A percentile compares a stretch with the other conserved stretches of the same genome.
Evolutionary conservation across 2,329 filamentous ascomycete genomes (phyloP).

Genomic region (Paraconiothyrium brasiliense): DNA sequence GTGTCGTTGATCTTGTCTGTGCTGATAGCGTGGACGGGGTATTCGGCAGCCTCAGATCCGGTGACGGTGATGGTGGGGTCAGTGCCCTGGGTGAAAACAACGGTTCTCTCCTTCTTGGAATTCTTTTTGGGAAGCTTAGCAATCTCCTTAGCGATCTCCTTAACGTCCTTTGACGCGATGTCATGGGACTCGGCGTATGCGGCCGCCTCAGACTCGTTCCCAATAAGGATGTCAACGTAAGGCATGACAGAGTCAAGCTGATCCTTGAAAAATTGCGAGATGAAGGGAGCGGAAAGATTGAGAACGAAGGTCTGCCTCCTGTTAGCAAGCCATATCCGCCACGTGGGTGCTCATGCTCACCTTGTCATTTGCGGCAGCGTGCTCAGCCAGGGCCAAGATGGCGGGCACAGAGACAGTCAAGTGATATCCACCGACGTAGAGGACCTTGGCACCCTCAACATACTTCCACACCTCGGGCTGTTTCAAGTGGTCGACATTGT

Average conservation of each 20-base stretch:
- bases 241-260: constrained; percentile 83
- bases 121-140: constrained; percentile 94
- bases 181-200: constrained; percentile 85
- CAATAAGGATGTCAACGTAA: constrained; percentile 96
- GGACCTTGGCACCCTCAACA: constrained; percentile 86
- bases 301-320: constrained; percentile 75
- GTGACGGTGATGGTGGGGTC: constrained; percentile 85
- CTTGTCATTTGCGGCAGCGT: constrained; percentile 91
- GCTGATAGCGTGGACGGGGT: constrained; percentile 81
- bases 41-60: constrained; percentile 74
- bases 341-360: constrained; percentile 49
- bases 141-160: constrained; percentile 84
- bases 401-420: constrained; percentile 94
- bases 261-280: constrained; percentile 97
- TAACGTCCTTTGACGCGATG: constrained; percentile 77
- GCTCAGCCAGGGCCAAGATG: constrained; percentile 87
- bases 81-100: constrained; percentile 95
- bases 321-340: constrained; percentile 15
- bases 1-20: constrained; percentile 88
- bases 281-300: constrained; percentile 94
- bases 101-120: constrained; percentile 80
- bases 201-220: constrained; percentile 94
- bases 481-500: constrained; percentile 94
- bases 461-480: constrained; percentile 89
- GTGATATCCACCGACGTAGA: constrained; percentile 96